Conservation (phyloP, 1,139 yeast genomes). For the Lodderomyces theae region DNA sequence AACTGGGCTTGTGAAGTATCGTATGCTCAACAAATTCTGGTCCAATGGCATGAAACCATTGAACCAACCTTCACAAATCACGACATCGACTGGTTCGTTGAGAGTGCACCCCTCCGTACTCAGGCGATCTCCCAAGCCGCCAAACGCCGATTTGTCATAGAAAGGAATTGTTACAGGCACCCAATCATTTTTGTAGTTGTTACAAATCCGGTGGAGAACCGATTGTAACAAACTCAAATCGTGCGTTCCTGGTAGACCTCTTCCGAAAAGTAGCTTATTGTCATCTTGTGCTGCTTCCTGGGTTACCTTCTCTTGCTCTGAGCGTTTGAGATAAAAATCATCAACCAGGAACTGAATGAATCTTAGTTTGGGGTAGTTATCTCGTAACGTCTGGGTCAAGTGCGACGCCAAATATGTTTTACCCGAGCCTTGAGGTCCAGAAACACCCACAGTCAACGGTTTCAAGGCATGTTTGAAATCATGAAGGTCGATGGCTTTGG, state of each 20-base stretch:
- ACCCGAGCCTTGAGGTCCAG: conserved; percentile 95
- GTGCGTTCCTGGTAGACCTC: conserved; percentile 96
- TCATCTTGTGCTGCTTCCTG: conserved; percentile 23
- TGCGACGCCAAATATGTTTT: conserved; percentile 65
- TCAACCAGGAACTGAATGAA: conserved; percentile 73
- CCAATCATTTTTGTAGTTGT: conserved; percentile 11
- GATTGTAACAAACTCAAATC: conserved; percentile 42
- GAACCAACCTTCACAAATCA: conserved; percentile 94
- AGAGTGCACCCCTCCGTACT: conserved; percentile 25
- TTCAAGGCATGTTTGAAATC: conserved; percentile 14
- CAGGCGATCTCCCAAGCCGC: conserved; percentile 77
- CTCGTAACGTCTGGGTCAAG: conserved; percentile 35
- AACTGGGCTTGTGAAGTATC: conserved; percentile 21
- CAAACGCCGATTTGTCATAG: conserved; percentile 73
- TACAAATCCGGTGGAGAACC: conserved; percentile 20
- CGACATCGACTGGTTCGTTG: conserved; percentile 50
- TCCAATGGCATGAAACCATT: conserved; percentile 62
- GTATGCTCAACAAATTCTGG: conserved; percentile 19
- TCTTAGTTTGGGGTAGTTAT: conserved; percentile 35
- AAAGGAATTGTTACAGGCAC: conserved; percentile 50
- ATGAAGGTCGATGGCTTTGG: conserved; percentile 18
- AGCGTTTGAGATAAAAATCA: conserved; percentile 74
- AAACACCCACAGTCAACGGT: conserved; percentile 66
- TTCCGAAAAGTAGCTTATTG: conserved; percentile 63
- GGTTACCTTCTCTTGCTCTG: conserved; percentile 52